These are phyloP conservation scores for Thermothelomyces thermophilus DNA, from an alignment of 2,329 filamentous ascomycete genomes.

Conservation along the genomic window DNA sequence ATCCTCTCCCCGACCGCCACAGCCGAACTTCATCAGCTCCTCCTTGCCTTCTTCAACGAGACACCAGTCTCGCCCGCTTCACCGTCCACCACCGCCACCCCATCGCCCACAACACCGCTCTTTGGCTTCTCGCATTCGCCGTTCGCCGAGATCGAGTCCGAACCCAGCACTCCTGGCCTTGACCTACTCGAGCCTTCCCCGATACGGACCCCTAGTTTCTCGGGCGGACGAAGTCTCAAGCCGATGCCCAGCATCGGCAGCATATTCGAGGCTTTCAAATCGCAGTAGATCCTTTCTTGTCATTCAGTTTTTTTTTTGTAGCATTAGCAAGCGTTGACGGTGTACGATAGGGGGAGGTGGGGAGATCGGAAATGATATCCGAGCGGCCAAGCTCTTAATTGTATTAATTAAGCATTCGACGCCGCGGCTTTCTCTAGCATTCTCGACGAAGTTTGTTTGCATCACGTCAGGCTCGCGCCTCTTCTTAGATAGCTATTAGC, in stretches of 20 bases:
- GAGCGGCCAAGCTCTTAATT: slow-evolving; percentile 6
- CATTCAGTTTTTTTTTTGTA: neutral
- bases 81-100: slow-evolving; percentile 17
- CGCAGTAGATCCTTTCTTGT: slow-evolving; percentile 14
- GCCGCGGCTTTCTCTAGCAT: too few species aligned
- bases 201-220: slow-evolving; percentile 12
- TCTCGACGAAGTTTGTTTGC: too few species aligned
- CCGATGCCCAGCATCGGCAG: slow-evolving; percentile 22
- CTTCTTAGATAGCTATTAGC: too few species aligned
- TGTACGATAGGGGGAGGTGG: slow-evolving; percentile 6
- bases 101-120: slow-evolving; percentile 22
- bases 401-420: neutral
- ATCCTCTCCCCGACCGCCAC: slow-evolving; percentile 24
- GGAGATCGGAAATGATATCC: slow-evolving; percentile 10
- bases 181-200: slow-evolving; percentile 25
- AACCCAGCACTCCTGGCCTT: slow-evolving; percentile 16
- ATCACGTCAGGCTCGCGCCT: too few species aligned
- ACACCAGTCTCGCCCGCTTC: slow-evolving; percentile 14
- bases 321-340: neutral
- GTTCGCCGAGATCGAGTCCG: slow-evolving; percentile 16
- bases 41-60: slow-evolving; percentile 23
- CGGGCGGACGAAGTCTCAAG: slow-evolving; percentile 9
- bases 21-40: slow-evolving; percentile 22
- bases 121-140: slow-evolving; percentile 16
- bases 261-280: slow-evolving; percentile 24